These are phyloP conservation scores for Termitomyces titanicus DNA, from an alignment of 768 basidiomycete genomes.

Conservation along the genomic window DNA sequence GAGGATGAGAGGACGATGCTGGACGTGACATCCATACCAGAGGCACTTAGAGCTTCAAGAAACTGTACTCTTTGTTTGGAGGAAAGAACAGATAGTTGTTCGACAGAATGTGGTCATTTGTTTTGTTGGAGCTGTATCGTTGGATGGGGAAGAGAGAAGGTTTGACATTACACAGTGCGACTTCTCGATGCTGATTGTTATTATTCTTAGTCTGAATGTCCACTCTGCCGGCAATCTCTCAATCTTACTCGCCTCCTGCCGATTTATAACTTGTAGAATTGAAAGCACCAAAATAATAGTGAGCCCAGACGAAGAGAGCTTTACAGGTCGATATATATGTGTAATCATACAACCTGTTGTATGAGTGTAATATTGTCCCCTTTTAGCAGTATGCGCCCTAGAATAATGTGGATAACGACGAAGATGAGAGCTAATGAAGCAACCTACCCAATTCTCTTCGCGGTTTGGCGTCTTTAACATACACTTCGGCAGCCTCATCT, in stretches of 20 bases:
- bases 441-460: slow-evolving; percentile 75
- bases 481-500: slow-evolving; percentile 91
- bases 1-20: slow-evolving; percentile 69
- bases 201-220: slow-evolving; percentile 68
- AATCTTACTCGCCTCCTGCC: slow-evolving; percentile 68
- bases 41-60: slow-evolving; percentile 49
- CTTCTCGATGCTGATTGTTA: slow-evolving; percentile 2
- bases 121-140: slow-evolving; percentile 91
- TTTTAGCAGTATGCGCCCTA: slow-evolving; percentile 94
- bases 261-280: slow-evolving; percentile 73
- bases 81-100: slow-evolving; percentile 75
- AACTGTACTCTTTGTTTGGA: slow-evolving; percentile 84
- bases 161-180: slow-evolving; percentile 21
- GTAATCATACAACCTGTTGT: slow-evolving; percentile 52
- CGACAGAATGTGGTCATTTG: slow-evolving; percentile 86
- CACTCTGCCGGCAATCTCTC: slow-evolving; percentile 77
- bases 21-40: slow-evolving; percentile 53
- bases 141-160: slow-evolving; percentile 88
- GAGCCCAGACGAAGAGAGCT: neutral
- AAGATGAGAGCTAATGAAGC: neutral
- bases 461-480: slow-evolving; percentile 85
- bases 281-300: slow-evolving; percentile 10
- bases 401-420: slow-evolving; percentile 2
- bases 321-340: slow-evolving; percentile 11
- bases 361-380: slow-evolving; percentile 99